Conservation (phyloP, 129 eudicot genomes). For the Dittrichia graveolens region DNA sequence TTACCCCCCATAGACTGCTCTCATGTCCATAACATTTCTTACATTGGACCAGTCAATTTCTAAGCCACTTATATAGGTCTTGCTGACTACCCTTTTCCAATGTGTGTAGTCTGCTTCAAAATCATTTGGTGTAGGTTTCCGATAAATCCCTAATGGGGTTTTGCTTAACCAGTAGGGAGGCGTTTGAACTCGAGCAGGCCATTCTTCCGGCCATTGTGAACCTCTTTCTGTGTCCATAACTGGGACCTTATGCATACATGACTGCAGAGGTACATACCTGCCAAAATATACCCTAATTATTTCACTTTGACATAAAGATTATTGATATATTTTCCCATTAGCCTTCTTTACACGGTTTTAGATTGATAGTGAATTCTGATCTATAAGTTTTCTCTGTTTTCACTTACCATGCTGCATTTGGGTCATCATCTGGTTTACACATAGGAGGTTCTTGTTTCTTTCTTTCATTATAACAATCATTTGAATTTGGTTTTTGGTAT, state of each 20-base stretch:
- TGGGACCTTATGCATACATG: constrained; percentile 75
- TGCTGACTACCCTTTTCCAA: constrained; percentile 60
- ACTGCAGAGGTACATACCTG: constrained; percentile 75
- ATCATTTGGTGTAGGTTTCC: constrained; percentile 72
- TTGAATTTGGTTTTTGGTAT: constrained; percentile 68
- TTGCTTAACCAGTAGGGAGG: constrained; percentile 73
- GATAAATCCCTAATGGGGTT: constrained; percentile 62
- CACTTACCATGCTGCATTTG: constrained; percentile 77
- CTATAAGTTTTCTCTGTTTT: background rate
- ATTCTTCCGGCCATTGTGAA: constrained; percentile 71
- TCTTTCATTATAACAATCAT: constrained; percentile 70
- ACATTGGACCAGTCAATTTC: constrained; percentile 69
- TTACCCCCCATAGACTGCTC: constrained; percentile 93
- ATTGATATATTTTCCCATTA: background rate
- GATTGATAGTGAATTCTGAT: background rate
- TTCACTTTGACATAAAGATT: background rate
- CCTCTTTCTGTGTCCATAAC: constrained; percentile 55
- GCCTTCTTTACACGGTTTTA: background rate
- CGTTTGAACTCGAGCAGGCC: constrained; percentile 57
- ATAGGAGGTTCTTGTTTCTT: constrained; percentile 55
- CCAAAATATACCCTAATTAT: background rate
- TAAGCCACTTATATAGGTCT: constrained; percentile 51
- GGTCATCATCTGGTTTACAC: constrained; percentile 71
- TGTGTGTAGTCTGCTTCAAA: constrained; percentile 59
- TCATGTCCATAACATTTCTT: constrained; percentile 92